Evolutionary conservation across 2,329 filamentous ascomycete genomes (phyloP).

Genomic region (Hypoxylon sp.): DNA sequence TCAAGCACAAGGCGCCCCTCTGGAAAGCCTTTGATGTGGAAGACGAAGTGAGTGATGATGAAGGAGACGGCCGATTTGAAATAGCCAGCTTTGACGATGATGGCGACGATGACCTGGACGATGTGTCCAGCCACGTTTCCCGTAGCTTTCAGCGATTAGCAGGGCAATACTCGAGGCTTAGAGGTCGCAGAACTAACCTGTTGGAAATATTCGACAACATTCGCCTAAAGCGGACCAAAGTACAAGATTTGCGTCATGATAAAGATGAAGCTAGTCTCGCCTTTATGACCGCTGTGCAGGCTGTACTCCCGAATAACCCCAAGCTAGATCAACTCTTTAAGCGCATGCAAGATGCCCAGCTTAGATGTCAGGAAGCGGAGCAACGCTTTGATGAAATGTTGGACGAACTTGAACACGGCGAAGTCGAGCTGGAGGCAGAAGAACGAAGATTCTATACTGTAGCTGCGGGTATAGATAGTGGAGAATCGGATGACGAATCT

Average conservation of each 20-base stretch:
- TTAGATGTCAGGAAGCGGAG: constrained; percentile 48
- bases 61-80: constrained; percentile 22
- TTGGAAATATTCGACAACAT: constrained; percentile 43
- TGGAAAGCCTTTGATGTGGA: constrained; percentile 31
- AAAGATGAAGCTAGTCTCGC: constrained; percentile 48
- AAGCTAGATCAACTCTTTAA: constrained; percentile 48
- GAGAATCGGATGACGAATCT: constrained; percentile 30
- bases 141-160: constrained; percentile 39
- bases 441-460: constrained; percentile 49
- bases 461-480: constrained; percentile 40
- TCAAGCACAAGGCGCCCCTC: constrained; percentile 9
- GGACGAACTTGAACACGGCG: constrained; percentile 49
- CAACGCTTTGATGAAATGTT: constrained; percentile 50
- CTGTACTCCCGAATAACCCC: constrained; percentile 42
- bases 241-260: constrained; percentile 46
- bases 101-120: constrained; percentile 23
- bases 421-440: constrained; percentile 46
- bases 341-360: constrained; percentile 44
- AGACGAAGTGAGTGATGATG: constrained; percentile 32
- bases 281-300: constrained; percentile 50
- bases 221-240: constrained; percentile 42
- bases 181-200: constrained; percentile 40
- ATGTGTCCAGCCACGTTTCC: constrained; percentile 23
- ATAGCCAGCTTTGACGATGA: constrained; percentile 27
- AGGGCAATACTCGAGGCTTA: constrained; percentile 44